Evolutionary conservation across 2,329 filamentous ascomycete species (phyloP), one percentile per base, ranked within the genome.

Genomic region (Neofusicoccum laricinum): DNA sequence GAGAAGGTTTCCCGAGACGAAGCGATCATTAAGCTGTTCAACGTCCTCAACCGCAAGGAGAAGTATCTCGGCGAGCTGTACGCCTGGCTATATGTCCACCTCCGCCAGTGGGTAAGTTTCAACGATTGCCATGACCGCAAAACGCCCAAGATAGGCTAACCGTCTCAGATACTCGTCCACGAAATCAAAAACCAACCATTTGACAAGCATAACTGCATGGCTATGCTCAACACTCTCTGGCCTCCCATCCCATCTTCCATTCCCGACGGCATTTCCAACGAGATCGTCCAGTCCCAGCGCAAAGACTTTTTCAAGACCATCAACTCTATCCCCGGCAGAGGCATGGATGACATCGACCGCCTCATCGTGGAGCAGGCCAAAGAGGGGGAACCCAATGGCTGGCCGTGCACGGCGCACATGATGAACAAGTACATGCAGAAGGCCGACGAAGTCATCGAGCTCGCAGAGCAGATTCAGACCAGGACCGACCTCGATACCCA

Each of bases 141-240:
- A 14, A 55, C 4, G 2, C 8, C 3, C 46, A 2, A 43, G 21
- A 32, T 45, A 10, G 75, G 66, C 53, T 62, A 59, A 41, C 34
- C 46, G n/a, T 11, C 32, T 25, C 65, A 86, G 85, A 85, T 86
- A 65, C 76, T 90, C 71, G 84, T 89, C 74, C 88, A 89, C 69
- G 87, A 89, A 69, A 81, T 90, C 69, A 83, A 85, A 30, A 78
- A 88, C 34, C 78, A 82, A 36, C 86, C 86, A 0, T 88, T 87
- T 75, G 86, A 86, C 77, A 88, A 87, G 73, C 81, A 84, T 69
- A 89, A 88, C 72, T 88, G 87, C 71, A 80, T 88, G 67, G 87
- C 86, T 61, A 87, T 90, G 82, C 82, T 90, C 58, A 90, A 90
- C 75, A 89, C 87, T 10, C 78, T 90, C 34, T 86, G 88, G 67